Conservation (phyloP, 1,284 basidiomycete genomes). For the Xerocomus minutiporus region DNA sequence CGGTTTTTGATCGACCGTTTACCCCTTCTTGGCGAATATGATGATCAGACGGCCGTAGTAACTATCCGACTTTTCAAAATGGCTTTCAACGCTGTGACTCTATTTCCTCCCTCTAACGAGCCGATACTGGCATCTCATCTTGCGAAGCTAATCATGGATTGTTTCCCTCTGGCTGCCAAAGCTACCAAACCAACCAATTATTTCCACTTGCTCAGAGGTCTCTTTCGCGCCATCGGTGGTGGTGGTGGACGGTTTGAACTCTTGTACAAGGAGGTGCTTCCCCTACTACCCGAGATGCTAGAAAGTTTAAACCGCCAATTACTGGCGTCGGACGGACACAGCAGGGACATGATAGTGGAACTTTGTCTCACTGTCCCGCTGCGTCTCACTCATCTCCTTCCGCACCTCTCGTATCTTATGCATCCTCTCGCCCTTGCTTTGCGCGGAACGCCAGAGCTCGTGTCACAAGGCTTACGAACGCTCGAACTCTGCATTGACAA, state of each 20-base stretch:
- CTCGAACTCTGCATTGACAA: slow-evolving; percentile 99
- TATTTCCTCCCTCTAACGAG: slow-evolving; percentile 81
- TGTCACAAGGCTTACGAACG: slow-evolving; percentile 94
- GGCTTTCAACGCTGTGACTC: slow-evolving; percentile 87
- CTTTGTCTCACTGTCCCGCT: slow-evolving; percentile 96
- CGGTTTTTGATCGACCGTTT: slow-evolving; percentile 84
- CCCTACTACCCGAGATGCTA: slow-evolving; percentile 94
- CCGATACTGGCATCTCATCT: slow-evolving; percentile 90
- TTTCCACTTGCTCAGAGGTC: slow-evolving; percentile 88
- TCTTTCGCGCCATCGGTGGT: slow-evolving; percentile 96
- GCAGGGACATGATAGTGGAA: slow-evolving; percentile 92
- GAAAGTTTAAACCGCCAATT: slow-evolving; percentile 92
- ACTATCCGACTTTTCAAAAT: slow-evolving; percentile 95
- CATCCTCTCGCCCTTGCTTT: slow-evolving; percentile 92
- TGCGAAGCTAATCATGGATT: slow-evolving; percentile 94
- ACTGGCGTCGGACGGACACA: slow-evolving; percentile 71
- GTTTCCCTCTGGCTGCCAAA: slow-evolving; percentile 91
- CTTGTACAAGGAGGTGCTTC: slow-evolving; percentile 95
- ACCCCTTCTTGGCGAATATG: slow-evolving; percentile 80
- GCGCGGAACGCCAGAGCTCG: slow-evolving; percentile 83
- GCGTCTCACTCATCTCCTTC: slow-evolving; percentile 91
- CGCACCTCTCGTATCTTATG: slow-evolving; percentile 96
- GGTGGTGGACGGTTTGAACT: slow-evolving; percentile 92
- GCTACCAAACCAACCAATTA: slow-evolving; percentile 90
- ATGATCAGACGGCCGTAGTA: slow-evolving; percentile 75